Percentiles rank a stretch among this genome's conserved stretches.
Conservation (phyloP, 192 early-diverging fungal genomes). For the Coemansia sp. region DNA sequence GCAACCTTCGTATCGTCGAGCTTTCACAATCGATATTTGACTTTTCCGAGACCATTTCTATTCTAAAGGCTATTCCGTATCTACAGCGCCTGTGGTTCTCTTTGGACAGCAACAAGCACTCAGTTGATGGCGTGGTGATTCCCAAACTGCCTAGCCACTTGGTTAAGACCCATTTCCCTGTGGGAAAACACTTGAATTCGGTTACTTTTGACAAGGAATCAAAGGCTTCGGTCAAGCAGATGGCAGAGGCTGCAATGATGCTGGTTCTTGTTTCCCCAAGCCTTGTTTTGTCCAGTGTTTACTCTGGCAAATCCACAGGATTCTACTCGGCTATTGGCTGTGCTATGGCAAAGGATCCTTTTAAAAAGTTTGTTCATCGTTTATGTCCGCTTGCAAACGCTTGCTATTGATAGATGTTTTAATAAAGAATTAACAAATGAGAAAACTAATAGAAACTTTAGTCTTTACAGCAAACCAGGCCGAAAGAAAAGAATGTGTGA, state of each 20-base stretch:
- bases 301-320: background rate
- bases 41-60: background rate
- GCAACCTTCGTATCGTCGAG: background rate
- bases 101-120: background rate
- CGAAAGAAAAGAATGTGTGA: background rate
- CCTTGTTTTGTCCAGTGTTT: background rate
- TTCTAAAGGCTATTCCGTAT: background rate
- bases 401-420: background rate
- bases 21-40: background rate
- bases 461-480: background rate
- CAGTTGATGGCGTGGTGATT: background rate
- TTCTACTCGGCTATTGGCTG: no score
- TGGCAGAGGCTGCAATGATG: background rate
- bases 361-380: background rate
- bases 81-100: background rate
- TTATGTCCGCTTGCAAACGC: background rate
- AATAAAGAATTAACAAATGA: constrained; percentile 4
- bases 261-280: background rate
- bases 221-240: background rate
- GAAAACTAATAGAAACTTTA: constrained; percentile 2
- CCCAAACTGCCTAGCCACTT: background rate
- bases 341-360: background rate
- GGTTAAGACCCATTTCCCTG: background rate
- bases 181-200: background rate
- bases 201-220: constrained; percentile 3